These are phyloP conservation scores for Moniliella sp. DNA, from an alignment of 1,284 basidiomycete genomes.

Conservation along the genomic window DNA sequence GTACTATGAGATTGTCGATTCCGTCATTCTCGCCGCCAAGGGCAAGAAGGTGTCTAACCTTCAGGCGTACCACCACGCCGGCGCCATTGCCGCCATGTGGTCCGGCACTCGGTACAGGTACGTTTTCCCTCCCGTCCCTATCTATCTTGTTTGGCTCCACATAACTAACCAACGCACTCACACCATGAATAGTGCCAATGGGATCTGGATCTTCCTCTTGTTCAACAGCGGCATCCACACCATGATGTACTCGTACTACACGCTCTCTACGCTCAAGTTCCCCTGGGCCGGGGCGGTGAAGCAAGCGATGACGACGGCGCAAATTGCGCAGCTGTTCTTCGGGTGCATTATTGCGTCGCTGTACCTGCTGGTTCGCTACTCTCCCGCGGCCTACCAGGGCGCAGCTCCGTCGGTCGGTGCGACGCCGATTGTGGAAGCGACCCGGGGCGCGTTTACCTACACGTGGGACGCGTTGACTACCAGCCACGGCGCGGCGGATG, in stretches of 20 bases:
- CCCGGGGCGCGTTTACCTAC: no score
- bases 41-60: slow-evolving; percentile 29
- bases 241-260: slow-evolving; percentile 10
- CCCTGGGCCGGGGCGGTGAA: slow-evolving; percentile 21
- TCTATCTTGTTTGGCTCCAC: not conserved
- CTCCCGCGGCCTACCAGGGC: not conserved
- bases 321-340: slow-evolving; percentile 6
- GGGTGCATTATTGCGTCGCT: not conserved
- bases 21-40: slow-evolving; percentile 32
- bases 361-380: not conserved
- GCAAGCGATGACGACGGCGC: slow-evolving; percentile 21
- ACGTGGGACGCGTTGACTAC: no score
- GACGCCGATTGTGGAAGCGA: no score
- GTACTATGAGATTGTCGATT: slow-evolving; percentile 33
- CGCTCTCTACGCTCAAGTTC: slow-evolving; percentile 14
- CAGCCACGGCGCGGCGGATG: no score
- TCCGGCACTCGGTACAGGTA: slow-evolving; percentile 21
- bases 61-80: slow-evolving; percentile 21
- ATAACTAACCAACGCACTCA: not conserved
- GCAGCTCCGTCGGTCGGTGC: not conserved
- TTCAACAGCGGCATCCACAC: slow-evolving; percentile 27
- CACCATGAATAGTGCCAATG: no score
- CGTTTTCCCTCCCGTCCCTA: slow-evolving; percentile 2
- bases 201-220: slow-evolving; percentile 12
- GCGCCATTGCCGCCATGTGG: slow-evolving; percentile 31